phyloP scores from a whole-genome alignment of 78 protist species.

The Trichosphaerium sp. region DNA sequence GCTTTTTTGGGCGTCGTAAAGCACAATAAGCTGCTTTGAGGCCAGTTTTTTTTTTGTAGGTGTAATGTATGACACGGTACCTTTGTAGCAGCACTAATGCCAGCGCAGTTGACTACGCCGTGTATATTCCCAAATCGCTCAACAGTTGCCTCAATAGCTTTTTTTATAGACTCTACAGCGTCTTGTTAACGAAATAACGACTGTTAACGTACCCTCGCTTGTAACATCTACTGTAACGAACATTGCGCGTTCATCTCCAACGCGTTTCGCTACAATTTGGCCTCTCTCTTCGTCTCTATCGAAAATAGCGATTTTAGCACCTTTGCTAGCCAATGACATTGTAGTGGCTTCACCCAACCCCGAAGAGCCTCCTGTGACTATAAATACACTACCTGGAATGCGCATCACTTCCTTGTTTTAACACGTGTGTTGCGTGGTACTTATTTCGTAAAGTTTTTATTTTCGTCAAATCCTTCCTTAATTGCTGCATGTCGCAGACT shows the following conservation, averaged over 20 bases:
- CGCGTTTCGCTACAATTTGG: conserved; percentile 1
- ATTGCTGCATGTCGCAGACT: no score
- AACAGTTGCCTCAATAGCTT: conserved; percentile 17
- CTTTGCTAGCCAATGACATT: background rate
- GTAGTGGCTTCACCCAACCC: conserved; percentile 70
- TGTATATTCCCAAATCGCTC: conserved; percentile 42
- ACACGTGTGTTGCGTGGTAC: no score
- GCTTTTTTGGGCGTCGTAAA: background rate
- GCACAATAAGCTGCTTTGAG: no score
- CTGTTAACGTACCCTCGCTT: background rate
- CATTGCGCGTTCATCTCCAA: conserved; percentile 25
- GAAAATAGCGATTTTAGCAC: conserved; percentile 38
- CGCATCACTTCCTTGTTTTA: no score
- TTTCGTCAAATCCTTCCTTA: no score
- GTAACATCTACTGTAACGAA: conserved; percentile 31
- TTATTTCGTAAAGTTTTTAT: no score
- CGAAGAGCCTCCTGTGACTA: conserved; percentile 74
- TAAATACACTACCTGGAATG: no score
- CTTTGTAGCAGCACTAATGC: conserved; percentile 49
- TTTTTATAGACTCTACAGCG: conserved; percentile 8
- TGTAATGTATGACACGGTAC: no score
- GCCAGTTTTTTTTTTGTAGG: no score
- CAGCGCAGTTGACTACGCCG: conserved; percentile 76
- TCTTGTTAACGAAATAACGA: background rate
- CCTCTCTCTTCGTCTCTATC: conserved; percentile 48